Evolutionary conservation across 352 stramenopile genomes (phyloP).

Genomic region (Pythium aquatile): DNA sequence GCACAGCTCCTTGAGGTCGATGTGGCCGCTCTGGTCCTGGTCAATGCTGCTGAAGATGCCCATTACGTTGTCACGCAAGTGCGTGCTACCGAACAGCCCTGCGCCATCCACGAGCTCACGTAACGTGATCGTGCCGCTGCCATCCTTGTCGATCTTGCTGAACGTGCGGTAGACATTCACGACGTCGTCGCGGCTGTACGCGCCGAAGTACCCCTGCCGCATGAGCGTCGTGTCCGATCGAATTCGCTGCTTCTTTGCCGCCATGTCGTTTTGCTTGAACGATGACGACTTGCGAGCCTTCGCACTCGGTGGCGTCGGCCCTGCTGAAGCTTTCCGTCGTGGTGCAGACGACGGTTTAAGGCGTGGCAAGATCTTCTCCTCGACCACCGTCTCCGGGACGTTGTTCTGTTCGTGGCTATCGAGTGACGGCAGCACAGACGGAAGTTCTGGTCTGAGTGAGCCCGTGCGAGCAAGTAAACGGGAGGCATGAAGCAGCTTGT

Average conservation of each 20-base stretch:
- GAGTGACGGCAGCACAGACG: not conserved
- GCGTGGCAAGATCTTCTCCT: not conserved
- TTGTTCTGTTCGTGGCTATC: not conserved
- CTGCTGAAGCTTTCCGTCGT: slow-evolving; percentile 11
- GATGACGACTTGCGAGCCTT: slow-evolving; percentile 10
- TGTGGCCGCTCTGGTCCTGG: slow-evolving; percentile 68
- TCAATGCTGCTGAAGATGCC: slow-evolving; percentile 82
- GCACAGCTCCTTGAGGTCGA: slow-evolving; percentile 67
- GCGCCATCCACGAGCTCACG: slow-evolving; percentile 58
- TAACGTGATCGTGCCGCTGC: slow-evolving; percentile 65
- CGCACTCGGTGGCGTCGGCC: slow-evolving; percentile 9
- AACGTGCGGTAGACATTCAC: slow-evolving; percentile 76
- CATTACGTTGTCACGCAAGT: slow-evolving; percentile 67
- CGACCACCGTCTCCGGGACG: not conserved
- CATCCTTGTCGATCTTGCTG: slow-evolving; percentile 64
- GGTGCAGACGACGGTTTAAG: slow-evolving; percentile 13
- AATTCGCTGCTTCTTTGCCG: slow-evolving; percentile 60
- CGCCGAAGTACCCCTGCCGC: slow-evolving; percentile 59
- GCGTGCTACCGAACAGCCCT: slow-evolving; percentile 53
- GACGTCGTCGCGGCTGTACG: slow-evolving; percentile 63
- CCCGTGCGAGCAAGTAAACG: slow-evolving; percentile 23
- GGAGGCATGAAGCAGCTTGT: slow-evolving; percentile 29
- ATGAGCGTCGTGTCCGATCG: slow-evolving; percentile 61
- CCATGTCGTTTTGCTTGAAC: slow-evolving; percentile 9
- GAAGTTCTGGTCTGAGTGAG: not conserved